These are phyloP conservation scores for Hordeum marinum DNA, from an alignment of 176 grass and related monocot species.

Conservation along the genomic window DNA sequence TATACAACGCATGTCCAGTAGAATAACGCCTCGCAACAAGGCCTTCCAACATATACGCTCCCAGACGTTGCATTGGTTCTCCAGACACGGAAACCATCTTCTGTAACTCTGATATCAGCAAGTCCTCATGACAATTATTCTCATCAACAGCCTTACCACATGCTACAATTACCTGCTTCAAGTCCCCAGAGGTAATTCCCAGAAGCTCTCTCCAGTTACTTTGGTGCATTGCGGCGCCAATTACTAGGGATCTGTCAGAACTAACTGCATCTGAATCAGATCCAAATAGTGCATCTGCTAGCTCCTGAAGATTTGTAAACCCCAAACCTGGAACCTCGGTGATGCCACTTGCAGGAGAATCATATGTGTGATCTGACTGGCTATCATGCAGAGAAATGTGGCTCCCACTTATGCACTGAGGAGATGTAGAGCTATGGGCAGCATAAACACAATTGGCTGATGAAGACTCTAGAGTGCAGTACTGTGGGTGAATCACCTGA, in stretches of 20 bases:
- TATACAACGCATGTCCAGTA: constrained; percentile 63
- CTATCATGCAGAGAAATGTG: constrained; percentile 63
- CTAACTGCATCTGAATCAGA: constrained; percentile 48
- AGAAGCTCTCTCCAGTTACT: constrained; percentile 66
- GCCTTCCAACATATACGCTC: constrained; percentile 84
- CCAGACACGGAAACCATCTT: constrained; percentile 69
- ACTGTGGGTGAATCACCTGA: constrained; percentile 39
- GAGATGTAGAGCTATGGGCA: constrained; percentile 53
- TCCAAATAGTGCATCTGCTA: constrained; percentile 70
- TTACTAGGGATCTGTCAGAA: constrained; percentile 35
- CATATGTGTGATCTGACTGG: constrained; percentile 53
- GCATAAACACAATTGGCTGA: constrained; percentile 42
- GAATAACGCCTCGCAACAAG: constrained; percentile 57
- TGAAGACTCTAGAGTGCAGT: constrained; percentile 87
- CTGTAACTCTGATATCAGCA: constrained; percentile 58
- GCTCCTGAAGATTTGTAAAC: constrained; percentile 51
- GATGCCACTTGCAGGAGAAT: constrained; percentile 71
- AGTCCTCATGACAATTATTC: constrained; percentile 31
- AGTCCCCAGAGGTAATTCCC: constrained; percentile 59
- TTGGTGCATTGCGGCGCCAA: constrained; percentile 30
- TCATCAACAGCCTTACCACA: constrained; percentile 76
- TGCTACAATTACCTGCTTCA: constrained; percentile 58
- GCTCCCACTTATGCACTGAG: constrained; percentile 55
- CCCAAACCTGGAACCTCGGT: constrained; percentile 59
- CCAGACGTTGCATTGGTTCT: constrained; percentile 66